Evolutionary conservation across 2,329 filamentous ascomycete species (phyloP), one percentile per base, ranked within the genome.

Genomic region (Penicillium palitans): DNA sequence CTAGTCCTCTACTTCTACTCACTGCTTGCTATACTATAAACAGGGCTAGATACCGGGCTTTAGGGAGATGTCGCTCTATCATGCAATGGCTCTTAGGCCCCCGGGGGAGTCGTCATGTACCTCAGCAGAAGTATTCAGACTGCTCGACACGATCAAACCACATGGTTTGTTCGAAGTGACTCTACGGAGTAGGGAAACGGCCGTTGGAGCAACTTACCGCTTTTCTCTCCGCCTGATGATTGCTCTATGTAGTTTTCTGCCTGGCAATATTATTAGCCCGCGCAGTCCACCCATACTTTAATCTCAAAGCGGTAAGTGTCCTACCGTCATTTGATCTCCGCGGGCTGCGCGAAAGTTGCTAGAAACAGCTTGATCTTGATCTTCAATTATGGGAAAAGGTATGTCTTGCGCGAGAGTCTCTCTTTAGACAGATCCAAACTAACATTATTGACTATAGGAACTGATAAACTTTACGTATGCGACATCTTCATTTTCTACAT

Each of bases 391-490:
- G 74, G 74, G 74, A 54, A 76, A 76, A 75, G 76, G 74, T 78
- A 63, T 67, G 74, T 61, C 29, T 13, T 45, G 15, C 39, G 37
- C 15, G 21, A 48, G 24, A 6, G 6, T 2, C 13, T 29, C 7
- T 41, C 5, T 6, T 40, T 29, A 19, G 5, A 17, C 5, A 33
- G 15, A 4, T n/a, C 33, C 35, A 33, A 2, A 42, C 42, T 54
- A 47, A 57, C 17, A 0, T 31, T 6, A 6, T 35, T 21, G 29
- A 8, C 2, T 31, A 19, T 17, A 81, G 79, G 79, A 70, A 81
- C 79, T 51, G 79, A 81, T 67, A 81, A 81, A 60, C 74, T 81
- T 55, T 81, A 81, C 61, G 78, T 80, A 79, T 55, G 75, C 58
- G 47, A 56, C 48, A 21, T 35, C 51, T 10, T 44, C n/a, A 6